Percentiles rank a stretch among this genome's conserved stretches.
Evolutionary conservation across 345 rosid species (phyloP).

Genomic region (Hirschfeldia incana): DNA sequence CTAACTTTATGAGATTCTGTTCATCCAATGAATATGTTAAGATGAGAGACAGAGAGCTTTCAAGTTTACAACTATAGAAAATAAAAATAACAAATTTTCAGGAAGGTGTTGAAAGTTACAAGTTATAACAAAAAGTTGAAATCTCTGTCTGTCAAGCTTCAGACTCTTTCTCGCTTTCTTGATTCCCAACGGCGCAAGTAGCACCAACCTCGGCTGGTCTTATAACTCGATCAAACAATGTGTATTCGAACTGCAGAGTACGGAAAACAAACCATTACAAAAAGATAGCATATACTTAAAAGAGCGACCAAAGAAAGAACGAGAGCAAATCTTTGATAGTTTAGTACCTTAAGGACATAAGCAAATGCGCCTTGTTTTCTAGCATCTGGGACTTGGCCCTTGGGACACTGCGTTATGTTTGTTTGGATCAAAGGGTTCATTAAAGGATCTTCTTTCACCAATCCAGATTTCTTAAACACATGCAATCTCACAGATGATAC

Average conservation of each 20-base stretch:
- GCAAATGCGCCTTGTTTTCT: slow-evolving; percentile 78
- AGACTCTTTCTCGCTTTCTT: slow-evolving; percentile 37
- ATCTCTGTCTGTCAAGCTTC: slow-evolving; percentile 40
- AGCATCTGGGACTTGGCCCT: slow-evolving; percentile 61
- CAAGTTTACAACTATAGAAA: neutral
- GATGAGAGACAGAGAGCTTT: neutral
- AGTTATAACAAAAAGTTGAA: slow-evolving; percentile 5
- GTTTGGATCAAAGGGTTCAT: slow-evolving; percentile 87
- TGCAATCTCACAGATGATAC: slow-evolving; percentile 30
- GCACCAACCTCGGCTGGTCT: slow-evolving; percentile 97
- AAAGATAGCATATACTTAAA: neutral
- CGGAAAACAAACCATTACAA: neutral
- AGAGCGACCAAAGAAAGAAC: slow-evolving; percentile 13
- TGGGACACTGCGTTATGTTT: slow-evolving; percentile 72
- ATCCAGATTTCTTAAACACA: slow-evolving; percentile 74
- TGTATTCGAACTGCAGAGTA: slow-evolving; percentile 68
- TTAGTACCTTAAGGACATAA: slow-evolving; percentile 72
- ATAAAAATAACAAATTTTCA: neutral
- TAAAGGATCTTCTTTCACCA: slow-evolving; percentile 69
- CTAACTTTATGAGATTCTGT: slow-evolving; percentile 18
- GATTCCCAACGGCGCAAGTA: slow-evolving; percentile 51
- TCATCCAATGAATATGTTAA: slow-evolving; percentile 20
- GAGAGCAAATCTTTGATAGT: neutral
- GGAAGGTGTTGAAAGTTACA: slow-evolving; percentile 15
- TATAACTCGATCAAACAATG: slow-evolving; percentile 65